Base-by-base conservation (phyloP, 2,329 filamentous ascomycete genomes). In the Stagonosporopsis cucurbitacearum region DNA sequence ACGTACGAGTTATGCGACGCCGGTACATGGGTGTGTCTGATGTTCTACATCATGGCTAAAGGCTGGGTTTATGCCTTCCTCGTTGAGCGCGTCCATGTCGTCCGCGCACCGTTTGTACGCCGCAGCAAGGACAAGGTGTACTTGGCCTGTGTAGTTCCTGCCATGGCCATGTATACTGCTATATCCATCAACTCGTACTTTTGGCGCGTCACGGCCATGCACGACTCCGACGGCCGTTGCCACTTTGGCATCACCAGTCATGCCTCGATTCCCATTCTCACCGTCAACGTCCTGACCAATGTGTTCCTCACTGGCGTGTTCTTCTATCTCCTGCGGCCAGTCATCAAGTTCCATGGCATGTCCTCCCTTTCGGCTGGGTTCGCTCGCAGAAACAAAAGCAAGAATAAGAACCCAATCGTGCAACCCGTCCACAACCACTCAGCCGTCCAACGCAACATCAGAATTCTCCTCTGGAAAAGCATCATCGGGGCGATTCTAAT, bases 61-160 rank as follows among this genome's bases (percentile, higher is more conserved):
- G 55, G 64, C 17, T 40, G 64, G 22, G 65, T 75, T 44, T 77
- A 77, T 41, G 54, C 74, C 12, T 77, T 76, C 57, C 64, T 78
- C 6, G 67, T 77, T 25, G 77, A 78, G 54, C 70, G 77, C 15
- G 68, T 72, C 25, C 75, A 78, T 43, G 65, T 73, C 7, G 67
- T 77, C 20, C 67, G 74, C 13, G 60, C 67, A 15, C 65, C 72
- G 6, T 68, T 71, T 42, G 58, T 66, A 11, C 52, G 60, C 11
- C 68, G 76, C 13, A 58, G 59, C 28, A 60, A 70, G 6, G 74
- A 77, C 47, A 68, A 63, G 44, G 49, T 77, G 23, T 78, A 75
- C 58, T 20, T 74, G 1, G 36, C 56, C 9, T 68, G 68, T 44
- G 60, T 75, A 50, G 44, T 59, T 42, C 41, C 69, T 41, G 54